These are phyloP conservation scores for Chlamydomonas reinhardtii DNA, from an alignment of 163 green algal genomes.

Conservation along the genomic window DNA sequence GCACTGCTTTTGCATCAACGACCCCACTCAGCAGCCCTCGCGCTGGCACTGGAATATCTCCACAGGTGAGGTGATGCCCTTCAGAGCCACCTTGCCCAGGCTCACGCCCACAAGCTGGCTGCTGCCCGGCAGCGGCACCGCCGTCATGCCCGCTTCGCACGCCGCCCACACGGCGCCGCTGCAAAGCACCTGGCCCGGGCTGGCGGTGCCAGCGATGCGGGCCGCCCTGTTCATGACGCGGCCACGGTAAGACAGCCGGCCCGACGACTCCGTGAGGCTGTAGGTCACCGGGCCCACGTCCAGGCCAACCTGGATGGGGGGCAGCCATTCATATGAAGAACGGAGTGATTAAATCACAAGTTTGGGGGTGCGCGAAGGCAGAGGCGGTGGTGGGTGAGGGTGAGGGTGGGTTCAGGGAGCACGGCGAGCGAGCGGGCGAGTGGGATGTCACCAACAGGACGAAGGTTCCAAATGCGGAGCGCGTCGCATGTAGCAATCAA, in stretches of 20 bases:
- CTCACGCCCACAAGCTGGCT: background rate
- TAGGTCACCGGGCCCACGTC: background rate
- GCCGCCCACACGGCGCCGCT: background rate
- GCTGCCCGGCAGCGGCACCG: no score
- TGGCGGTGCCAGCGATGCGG: background rate
- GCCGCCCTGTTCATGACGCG: slow-evolving; percentile 20
- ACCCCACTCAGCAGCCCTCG: no score
- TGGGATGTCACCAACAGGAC: no score
- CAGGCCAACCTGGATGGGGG: background rate
- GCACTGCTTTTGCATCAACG: no score
- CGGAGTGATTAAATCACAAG: no score
- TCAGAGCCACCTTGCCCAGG: background rate
- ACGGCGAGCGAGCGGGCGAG: no score
- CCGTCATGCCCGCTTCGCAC: background rate
- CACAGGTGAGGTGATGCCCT: background rate
- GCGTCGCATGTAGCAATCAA: no score
- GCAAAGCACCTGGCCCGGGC: slow-evolving; percentile 1
- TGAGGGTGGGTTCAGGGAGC: no score
- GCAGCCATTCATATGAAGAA: no score
- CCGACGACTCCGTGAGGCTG: background rate
- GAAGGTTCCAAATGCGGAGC: background rate
- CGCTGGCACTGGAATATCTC: background rate
- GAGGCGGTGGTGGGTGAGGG: no score
- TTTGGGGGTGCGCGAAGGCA: no score
- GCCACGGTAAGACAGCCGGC: slow-evolving; percentile 10